A percentile compares a stretch with the other conserved stretches of the same genome.
Conservation (phyloP, 164 flowering plant genomes). For the Nymphaea colorata region DNA sequence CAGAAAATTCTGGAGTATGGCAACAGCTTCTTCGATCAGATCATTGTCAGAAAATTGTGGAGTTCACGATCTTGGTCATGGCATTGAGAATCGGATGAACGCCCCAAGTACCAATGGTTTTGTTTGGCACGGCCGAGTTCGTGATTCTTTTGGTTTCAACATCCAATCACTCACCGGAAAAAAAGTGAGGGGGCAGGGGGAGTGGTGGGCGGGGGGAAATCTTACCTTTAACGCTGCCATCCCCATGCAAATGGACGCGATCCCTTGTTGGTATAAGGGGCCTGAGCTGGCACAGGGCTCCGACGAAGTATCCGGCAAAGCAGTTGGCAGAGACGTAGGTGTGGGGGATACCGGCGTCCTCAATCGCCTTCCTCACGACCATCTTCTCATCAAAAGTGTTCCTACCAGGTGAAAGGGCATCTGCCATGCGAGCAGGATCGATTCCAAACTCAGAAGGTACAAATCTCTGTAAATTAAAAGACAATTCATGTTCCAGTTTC, state of each 20-base stretch:
- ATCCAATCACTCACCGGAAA: no score
- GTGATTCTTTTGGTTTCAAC: no score
- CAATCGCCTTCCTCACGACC: conserved; percentile 15
- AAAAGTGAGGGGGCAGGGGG: no score
- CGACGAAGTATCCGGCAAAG: conserved; percentile 16
- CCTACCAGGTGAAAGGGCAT: conserved; percentile 16
- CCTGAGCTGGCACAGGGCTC: conserved; percentile 8
- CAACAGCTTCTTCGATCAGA: no score
- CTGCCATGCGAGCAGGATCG: conserved; percentile 12
- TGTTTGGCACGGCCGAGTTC: no score
- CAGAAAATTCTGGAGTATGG: no score
- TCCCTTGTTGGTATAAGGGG: conserved; percentile 7
- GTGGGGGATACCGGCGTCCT: conserved; percentile 15
- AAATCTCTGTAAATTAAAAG: conserved; percentile 9
- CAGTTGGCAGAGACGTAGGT: conserved; percentile 19
- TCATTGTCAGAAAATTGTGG: no score
- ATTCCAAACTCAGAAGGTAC: conserved; percentile 17
- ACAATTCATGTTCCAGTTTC: background rate
- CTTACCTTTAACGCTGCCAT: conserved; percentile 12
- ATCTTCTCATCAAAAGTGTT: conserved; percentile 18
- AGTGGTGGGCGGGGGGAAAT: no score
- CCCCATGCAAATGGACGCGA: conserved; percentile 8
- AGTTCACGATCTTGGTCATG: no score
- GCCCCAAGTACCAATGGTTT: no score
- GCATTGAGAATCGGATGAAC: no score